A percentile compares a stretch with the other conserved stretches of the same genome.
Evolutionary conservation across 2,329 filamentous ascomycete species (phyloP).

Genomic region (Gyromitra esculenta): DNA sequence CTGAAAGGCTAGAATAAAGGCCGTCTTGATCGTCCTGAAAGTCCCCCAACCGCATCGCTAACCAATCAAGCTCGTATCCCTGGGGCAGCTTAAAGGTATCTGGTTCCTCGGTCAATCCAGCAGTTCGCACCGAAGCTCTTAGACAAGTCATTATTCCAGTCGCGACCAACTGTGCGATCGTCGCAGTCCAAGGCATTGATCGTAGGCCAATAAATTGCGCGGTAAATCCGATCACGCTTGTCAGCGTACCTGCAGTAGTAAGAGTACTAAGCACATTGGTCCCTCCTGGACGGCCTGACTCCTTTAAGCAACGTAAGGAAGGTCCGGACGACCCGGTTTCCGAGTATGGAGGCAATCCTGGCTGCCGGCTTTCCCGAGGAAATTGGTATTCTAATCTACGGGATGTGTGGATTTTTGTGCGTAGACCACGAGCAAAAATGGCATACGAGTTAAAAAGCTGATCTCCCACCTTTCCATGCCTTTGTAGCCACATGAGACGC

Average conservation of each 20-base stretch:
- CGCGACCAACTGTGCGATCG: conserved; percentile 45
- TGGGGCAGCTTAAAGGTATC: conserved; percentile 25
- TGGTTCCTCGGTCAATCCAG: conserved; percentile 27
- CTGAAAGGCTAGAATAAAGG: background rate
- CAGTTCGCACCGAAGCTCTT: conserved; percentile 32
- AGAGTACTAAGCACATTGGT: conserved; percentile 1
- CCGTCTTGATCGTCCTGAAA: background rate
- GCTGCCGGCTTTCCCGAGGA: background rate
- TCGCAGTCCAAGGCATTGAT: conserved; percentile 54
- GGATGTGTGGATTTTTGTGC: conserved; percentile 31
- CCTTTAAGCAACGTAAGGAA: background rate
- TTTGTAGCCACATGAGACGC: conserved; percentile 53
- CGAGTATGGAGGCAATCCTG: background rate
- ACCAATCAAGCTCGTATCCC: conserved; percentile 51
- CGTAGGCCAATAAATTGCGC: conserved; percentile 51
- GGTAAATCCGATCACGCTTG: conserved; percentile 48
- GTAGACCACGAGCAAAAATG: conserved; percentile 39
- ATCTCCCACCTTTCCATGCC: conserved; percentile 49
- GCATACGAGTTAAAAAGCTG: conserved; percentile 54
- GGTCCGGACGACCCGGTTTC: background rate
- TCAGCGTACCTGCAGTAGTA: conserved; percentile 7
- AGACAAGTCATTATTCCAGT: conserved; percentile 47
- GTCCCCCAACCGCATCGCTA: conserved; percentile 32
- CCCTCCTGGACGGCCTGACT: conserved; percentile 1
- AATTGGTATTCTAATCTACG: background rate